Conservation (phyloP, 208 protist species). For the Angomonas deanei region DNA sequence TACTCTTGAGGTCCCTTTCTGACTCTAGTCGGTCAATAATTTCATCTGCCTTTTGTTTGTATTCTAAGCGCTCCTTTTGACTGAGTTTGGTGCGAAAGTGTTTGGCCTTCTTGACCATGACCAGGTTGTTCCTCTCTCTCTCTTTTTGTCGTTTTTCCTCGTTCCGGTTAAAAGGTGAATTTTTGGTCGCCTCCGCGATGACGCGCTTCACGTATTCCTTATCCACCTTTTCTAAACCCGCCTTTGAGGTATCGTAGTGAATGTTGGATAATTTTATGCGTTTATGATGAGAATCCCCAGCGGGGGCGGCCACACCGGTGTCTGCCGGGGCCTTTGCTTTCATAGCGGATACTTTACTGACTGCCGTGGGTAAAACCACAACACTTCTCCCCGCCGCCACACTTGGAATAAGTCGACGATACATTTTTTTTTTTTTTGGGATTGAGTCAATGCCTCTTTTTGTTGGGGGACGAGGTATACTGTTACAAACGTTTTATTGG, state of each 20-base stretch:
- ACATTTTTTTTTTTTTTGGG: constrained; percentile 3
- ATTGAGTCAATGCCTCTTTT: not conserved
- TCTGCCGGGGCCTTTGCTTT: not conserved
- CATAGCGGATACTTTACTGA: not conserved
- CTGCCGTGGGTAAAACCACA: no score
- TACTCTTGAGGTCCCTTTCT: constrained; percentile 27
- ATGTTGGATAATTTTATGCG: not conserved
- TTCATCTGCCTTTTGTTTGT: constrained; percentile 11
- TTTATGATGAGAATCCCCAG: not conserved
- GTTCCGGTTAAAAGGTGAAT: not conserved
- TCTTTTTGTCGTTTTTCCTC: constrained; percentile 1
- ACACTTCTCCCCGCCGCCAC: not conserved
- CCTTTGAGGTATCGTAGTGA: constrained; percentile 28
- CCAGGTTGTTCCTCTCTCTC: constrained; percentile 35
- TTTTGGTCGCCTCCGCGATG: constrained; percentile 34
- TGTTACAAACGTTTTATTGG: not conserved
- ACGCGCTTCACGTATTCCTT: constrained; percentile 43
- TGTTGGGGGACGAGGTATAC: not conserved
- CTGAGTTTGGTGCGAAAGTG: constrained; percentile 9
- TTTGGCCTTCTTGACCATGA: constrained; percentile 52
- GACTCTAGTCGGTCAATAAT: constrained; percentile 23
- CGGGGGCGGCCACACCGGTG: not conserved
- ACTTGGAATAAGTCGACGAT: not conserved
- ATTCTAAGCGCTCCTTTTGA: not conserved
- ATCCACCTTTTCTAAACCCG: constrained; percentile 45